These are phyloP conservation scores for Blastobotrys proliferans DNA, from an alignment of 1,139 yeast species.

Conservation along the genomic window DNA sequence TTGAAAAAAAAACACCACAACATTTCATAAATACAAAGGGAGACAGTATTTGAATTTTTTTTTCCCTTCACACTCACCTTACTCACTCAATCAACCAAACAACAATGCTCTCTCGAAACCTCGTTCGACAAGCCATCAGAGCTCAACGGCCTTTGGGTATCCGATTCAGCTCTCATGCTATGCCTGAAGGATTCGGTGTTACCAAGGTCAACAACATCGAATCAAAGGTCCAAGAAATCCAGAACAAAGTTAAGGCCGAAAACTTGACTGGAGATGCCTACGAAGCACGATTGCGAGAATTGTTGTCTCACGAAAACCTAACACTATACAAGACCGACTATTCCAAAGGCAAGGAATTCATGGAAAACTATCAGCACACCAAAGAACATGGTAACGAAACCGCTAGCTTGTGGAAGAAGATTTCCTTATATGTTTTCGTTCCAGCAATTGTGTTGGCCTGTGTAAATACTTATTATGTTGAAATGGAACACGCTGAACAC, in stretches of 20 bases:
- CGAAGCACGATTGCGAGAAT: conserved; percentile 13
- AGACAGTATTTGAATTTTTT: too few species aligned
- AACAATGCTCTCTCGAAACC: conserved; percentile 12
- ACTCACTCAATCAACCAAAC: too few species aligned
- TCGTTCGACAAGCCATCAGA: conserved; percentile 9
- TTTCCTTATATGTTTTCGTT: conserved; percentile 71
- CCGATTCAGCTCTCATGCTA: conserved; percentile 11
- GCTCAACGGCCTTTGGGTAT: too few species aligned
- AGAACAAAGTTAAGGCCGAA: conserved; percentile 4
- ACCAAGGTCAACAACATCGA: conserved; percentile 9
- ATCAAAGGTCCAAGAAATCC: conserved; percentile 6
- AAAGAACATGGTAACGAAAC: conserved; percentile 75
- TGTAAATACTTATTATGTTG: conserved; percentile 74
- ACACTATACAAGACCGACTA: conserved; percentile 17
- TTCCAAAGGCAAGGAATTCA: conserved; percentile 46
- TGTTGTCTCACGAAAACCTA: conserved; percentile 12
- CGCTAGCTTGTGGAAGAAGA: conserved; percentile 77
- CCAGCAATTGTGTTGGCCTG: conserved; percentile 79
- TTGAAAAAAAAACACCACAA: too few species aligned
- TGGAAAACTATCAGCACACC: conserved; percentile 51
- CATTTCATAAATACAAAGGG: too few species aligned
- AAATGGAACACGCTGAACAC: conserved; percentile 85
- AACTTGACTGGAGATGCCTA: conserved; percentile 10
- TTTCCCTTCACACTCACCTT: too few species aligned
- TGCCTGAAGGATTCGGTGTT: conserved; percentile 11